A percentile compares a stretch with the other conserved stretches of the same genome.
phyloP scores from a whole-genome alignment of 768 basidiomycete species.

The Tubosaeta sp. region DNA sequence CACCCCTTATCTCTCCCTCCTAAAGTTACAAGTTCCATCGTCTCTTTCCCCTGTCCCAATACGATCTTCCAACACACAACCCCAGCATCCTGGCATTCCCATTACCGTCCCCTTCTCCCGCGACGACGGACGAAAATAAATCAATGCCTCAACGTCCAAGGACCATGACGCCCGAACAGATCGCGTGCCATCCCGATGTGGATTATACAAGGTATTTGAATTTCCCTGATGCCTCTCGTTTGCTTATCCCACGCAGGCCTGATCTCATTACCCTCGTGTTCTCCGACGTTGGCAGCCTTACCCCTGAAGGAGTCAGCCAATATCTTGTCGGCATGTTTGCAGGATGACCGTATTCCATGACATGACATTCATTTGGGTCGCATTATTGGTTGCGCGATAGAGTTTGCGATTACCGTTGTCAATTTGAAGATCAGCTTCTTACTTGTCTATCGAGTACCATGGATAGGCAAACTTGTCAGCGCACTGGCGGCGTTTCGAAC shows the following conservation, averaged over 20 bases:
- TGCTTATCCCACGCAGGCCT: constrained; percentile 50
- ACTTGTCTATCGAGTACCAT: constrained; percentile 2
- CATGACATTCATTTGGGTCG: too few species aligned
- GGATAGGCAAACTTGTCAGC: constrained; percentile 6
- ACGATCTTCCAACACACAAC: constrained; percentile 82
- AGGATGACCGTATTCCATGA: constrained; percentile 38
- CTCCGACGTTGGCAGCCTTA: constrained; percentile 89
- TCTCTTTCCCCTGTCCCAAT: constrained; percentile 88
- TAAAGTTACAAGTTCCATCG: constrained; percentile 95
- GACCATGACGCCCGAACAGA: constrained; percentile 75
- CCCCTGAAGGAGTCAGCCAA: constrained; percentile 90
- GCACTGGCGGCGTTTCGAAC: constrained; percentile 10
- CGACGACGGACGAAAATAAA: constrained; percentile 1
- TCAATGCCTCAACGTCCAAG: constrained; percentile 8
- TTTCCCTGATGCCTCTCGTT: constrained; percentile 6
- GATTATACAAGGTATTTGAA: constrained; percentile 82
- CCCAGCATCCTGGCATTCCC: constrained; percentile 71
- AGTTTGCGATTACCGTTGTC: constrained; percentile 37
- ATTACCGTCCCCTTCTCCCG: constrained; percentile 24
- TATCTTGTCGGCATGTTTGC: constrained; percentile 95
- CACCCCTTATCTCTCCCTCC: constrained; percentile 17
- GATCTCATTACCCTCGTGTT: constrained; percentile 93
- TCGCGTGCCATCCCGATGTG: constrained; percentile 78
- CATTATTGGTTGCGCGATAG: constrained; percentile 19
- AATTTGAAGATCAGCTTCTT: constrained; percentile 20